These are phyloP conservation scores for Malassezia nana DNA, from an alignment of 1,284 basidiomycete genomes.

Conservation along the genomic window DNA sequence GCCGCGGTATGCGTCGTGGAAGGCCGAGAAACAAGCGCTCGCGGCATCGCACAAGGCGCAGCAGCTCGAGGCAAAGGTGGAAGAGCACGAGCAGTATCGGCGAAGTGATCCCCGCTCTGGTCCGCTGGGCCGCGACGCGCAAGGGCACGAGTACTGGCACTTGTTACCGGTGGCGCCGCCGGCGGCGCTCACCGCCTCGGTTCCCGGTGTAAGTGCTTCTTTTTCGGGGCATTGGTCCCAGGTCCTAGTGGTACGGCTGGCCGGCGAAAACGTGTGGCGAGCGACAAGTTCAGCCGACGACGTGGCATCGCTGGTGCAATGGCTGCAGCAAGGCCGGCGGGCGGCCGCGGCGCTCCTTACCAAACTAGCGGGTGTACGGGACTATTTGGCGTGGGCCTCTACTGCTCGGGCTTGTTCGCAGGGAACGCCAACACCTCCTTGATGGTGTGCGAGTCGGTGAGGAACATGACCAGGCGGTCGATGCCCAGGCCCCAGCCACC, in stretches of 20 bases:
- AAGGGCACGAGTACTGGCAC: slow-evolving; percentile 22
- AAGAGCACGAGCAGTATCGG: background rate
- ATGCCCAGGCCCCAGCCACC: slow-evolving; percentile 57
- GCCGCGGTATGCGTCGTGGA: slow-evolving; percentile 7
- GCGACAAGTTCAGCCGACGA: slow-evolving; percentile 1
- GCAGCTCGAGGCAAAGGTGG: background rate
- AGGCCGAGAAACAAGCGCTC: slow-evolving; percentile 3
- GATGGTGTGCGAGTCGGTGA: slow-evolving; percentile 56
- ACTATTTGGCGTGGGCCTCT: slow-evolving; percentile 5
- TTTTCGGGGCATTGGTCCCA: slow-evolving; percentile 16
- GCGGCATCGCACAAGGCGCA: background rate
- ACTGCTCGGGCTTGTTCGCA: slow-evolving; percentile 65
- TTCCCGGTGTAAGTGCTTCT: background rate
- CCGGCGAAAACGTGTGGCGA: slow-evolving; percentile 1
- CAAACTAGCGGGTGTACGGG: slow-evolving; percentile 1
- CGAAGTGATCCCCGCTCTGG: slow-evolving; percentile 13
- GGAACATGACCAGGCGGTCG: slow-evolving; percentile 32
- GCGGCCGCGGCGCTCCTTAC: background rate
- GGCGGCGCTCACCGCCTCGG: background rate
- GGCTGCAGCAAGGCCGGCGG: background rate
- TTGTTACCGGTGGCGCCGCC: slow-evolving; percentile 8
- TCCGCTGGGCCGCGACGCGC: slow-evolving; percentile 18
- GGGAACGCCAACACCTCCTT: slow-evolving; percentile 83
- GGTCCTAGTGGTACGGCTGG: slow-evolving; percentile 1
- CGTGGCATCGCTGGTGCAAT: background rate